Evolutionary conservation across 2,329 filamentous ascomycete genomes (phyloP).

Genomic region (Sporothrix phasma): DNA sequence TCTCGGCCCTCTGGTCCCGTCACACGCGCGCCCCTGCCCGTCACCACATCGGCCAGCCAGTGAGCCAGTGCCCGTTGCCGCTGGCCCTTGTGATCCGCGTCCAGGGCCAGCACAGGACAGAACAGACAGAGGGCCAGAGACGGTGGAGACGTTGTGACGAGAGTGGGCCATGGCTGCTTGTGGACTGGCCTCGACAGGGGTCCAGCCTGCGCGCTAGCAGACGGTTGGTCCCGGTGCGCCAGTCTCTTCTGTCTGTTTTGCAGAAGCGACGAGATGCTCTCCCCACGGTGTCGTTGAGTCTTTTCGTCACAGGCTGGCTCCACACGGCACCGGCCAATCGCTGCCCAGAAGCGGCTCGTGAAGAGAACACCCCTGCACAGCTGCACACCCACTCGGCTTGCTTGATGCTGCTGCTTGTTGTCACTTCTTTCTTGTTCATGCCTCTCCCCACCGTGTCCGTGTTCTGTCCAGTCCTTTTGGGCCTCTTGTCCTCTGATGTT

Average conservation of each 20-base stretch:
- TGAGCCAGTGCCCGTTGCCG: conserved; percentile 9
- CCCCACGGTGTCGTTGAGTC: too few relatives aligned
- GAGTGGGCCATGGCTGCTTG: conserved; percentile 6
- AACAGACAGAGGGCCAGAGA: too few relatives aligned
- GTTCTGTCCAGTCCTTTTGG: not conserved
- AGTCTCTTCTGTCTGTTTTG: conserved; percentile 27
- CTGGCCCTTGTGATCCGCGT: conserved; percentile 14
- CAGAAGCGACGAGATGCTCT: too few relatives aligned
- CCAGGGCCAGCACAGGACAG: not conserved
- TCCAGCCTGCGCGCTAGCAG: conserved; percentile 15
- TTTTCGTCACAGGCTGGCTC: conserved; percentile 33
- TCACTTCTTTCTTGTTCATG: not conserved
- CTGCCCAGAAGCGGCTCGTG: not conserved
- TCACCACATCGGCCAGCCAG: conserved; percentile 4
- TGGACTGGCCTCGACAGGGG: not conserved
- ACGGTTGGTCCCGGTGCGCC: conserved; percentile 33
- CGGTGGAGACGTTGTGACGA: conserved; percentile 7
- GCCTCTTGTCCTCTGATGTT: not conserved
- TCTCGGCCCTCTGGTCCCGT: not conserved
- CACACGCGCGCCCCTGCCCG: not conserved
- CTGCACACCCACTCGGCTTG: conserved; percentile 1
- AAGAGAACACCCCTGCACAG: conserved; percentile 1
- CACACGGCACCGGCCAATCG: conserved; percentile 27
- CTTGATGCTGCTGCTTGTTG: not conserved
- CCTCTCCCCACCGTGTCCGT: not conserved